Evolutionary conservation across 2,329 filamentous ascomycete genomes (phyloP).

Genomic region (Pestalotiopsis sp.): DNA sequence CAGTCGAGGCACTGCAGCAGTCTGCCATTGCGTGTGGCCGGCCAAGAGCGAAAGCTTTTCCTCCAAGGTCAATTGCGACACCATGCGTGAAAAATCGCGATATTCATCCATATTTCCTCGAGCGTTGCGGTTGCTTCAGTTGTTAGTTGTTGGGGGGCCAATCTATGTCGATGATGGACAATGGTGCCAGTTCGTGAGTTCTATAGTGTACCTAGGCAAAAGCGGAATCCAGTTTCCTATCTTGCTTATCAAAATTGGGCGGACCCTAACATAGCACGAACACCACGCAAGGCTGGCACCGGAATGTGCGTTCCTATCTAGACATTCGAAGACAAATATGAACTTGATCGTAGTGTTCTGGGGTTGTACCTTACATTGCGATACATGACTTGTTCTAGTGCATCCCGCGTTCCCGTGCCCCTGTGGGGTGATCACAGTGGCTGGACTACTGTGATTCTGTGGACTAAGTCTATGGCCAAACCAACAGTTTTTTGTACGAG

Average conservation of each 20-base stretch:
- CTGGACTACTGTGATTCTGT: not conserved
- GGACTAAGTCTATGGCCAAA: not conserved
- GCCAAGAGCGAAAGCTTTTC: not conserved
- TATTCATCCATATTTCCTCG: not conserved
- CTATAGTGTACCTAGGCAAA: too few species aligned
- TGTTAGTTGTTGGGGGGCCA: not conserved
- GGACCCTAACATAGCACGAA: not conserved
- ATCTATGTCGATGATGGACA: not conserved
- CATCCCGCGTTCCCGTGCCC: not conserved
- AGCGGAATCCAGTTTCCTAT: not conserved
- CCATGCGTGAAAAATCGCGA: not conserved
- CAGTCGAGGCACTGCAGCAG: not conserved
- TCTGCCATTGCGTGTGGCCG: not conserved
- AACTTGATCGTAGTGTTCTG: not conserved
- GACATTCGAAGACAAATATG: not conserved
- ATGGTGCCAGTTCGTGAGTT: not conserved
- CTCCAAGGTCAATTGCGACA: not conserved
- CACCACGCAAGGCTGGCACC: not conserved
- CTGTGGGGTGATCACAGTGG: not conserved
- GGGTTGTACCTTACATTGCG: not conserved
- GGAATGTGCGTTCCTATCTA: not conserved
- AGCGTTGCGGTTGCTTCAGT: not conserved
- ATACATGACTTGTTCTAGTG: not conserved
- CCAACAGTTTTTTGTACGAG: not conserved
- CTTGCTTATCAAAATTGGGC: not conserved